These are phyloP conservation scores for Polytrichum commune DNA, from an alignment of 225 moss, liverwort and hornwort species.

Conservation along the genomic window DNA sequence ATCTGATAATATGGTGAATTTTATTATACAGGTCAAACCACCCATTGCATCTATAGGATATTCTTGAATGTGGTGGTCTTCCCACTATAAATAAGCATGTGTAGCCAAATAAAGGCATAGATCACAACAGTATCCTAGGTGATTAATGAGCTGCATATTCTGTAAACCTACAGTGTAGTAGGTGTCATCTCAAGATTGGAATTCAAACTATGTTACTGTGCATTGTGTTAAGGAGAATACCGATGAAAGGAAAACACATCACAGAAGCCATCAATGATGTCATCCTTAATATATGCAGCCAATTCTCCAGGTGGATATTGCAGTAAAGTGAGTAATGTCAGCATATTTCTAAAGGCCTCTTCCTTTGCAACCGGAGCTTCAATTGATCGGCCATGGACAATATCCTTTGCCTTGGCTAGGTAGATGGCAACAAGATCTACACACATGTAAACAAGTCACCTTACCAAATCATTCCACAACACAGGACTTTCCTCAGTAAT, in stretches of 20 bases:
- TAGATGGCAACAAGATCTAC: constrained; percentile 85
- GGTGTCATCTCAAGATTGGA: too few species aligned
- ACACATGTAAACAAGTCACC: constrained; percentile 15
- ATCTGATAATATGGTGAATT: too few species aligned
- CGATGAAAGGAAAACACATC: constrained; percentile 69
- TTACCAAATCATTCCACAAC: not conserved
- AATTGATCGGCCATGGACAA: constrained; percentile 37
- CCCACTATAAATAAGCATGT: too few species aligned
- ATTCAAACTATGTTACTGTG: too few species aligned
- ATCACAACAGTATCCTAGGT: too few species aligned
- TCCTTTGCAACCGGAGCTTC: constrained; percentile 69
- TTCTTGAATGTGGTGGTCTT: too few species aligned
- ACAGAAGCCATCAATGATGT: constrained; percentile 64
- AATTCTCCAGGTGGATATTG: constrained; percentile 87
- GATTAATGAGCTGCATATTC: too few species aligned
- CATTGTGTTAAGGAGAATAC: constrained; percentile 19
- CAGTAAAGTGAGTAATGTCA: constrained; percentile 71
- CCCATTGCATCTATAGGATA: too few species aligned
- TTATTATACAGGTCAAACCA: too few species aligned
- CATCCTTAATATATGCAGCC: constrained; percentile 57
- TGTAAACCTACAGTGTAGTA: too few species aligned
- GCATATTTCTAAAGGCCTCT: constrained; percentile 78
- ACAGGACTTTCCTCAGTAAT: too few species aligned
- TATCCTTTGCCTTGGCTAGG: constrained; percentile 72
- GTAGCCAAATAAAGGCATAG: too few species aligned